These are phyloP conservation scores for Diutina mesorugosa DNA, from an alignment of 1,139 yeast species.

Conservation along the genomic window DNA sequence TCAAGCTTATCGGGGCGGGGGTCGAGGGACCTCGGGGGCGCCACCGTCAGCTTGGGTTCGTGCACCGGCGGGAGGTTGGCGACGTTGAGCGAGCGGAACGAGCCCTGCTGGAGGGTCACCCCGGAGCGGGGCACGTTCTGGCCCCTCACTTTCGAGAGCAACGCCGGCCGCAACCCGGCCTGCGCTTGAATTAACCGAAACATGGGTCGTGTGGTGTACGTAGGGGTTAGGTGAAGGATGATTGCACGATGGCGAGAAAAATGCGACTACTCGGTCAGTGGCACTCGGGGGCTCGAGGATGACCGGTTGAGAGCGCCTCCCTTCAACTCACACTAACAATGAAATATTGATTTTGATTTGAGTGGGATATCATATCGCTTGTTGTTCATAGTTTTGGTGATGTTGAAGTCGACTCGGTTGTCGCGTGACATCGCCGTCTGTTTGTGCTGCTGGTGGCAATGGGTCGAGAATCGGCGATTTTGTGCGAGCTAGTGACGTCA, in stretches of 20 bases:
- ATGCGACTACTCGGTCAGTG: neutral
- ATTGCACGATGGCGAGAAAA: neutral
- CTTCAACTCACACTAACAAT: too few species aligned
- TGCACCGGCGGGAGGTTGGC: neutral
- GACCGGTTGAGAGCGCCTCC: too few species aligned
- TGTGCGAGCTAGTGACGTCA: too few species aligned
- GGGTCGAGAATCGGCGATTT: too few species aligned
- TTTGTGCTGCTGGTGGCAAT: too few species aligned
- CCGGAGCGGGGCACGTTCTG: conserved; percentile 7
- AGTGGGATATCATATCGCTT: too few species aligned
- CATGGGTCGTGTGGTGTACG: conserved; percentile 11
- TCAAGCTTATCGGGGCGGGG: conserved; percentile 6
- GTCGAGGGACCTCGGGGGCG: conserved; percentile 4
- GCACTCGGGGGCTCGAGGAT: too few species aligned
- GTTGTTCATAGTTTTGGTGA: too few species aligned
- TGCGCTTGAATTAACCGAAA: conserved; percentile 27
- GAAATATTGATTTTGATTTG: too few species aligned
- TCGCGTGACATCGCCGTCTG: too few species aligned
- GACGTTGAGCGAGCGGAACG: conserved; percentile 1
- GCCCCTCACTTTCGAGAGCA: conserved; percentile 26
- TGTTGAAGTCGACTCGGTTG: too few species aligned
- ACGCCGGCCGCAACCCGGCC: conserved; percentile 25
- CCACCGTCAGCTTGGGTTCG: neutral
- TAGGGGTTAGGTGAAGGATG: neutral
- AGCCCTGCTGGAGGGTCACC: neutral